Evolutionary conservation across 139 green algal species (phyloP), one percentile per base, ranked within the genome.

Genomic region (Desmodesmus armatus): DNA sequence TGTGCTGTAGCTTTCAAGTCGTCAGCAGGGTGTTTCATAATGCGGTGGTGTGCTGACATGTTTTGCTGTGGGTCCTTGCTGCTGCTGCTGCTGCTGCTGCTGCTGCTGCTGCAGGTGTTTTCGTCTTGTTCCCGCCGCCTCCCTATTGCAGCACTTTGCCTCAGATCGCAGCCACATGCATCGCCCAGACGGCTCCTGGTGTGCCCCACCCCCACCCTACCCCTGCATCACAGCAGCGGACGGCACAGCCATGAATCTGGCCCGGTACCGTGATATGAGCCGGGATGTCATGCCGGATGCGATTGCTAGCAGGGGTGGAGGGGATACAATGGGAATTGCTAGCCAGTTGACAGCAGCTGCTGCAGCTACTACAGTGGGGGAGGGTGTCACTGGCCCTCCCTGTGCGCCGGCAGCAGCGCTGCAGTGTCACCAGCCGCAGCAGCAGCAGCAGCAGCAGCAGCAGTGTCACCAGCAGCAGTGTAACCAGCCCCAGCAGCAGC

Each of bases 81-180:
- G 55, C 2, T 9, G 37, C 27, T 76, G 9, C n/a, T 53, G 35
- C 37, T 35, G 33, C 60, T n/a, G n/a, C 3, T 65, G 43, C 39
- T 41, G 25, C 1, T 49, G 49, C 31, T 6, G 0, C 13, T 53
- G 67, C 89, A 93, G 89, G 79, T 69, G 58, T 31, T 92, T 84
- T 63, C 78, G 88, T 0, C 29, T 91, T 3, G 78, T 93, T 11
- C 71, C 85, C 5, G 87, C 78, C 25, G 40, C 55, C 2, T 9
- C 51, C 3, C 89, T 87, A 33, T 40, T 89, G 27, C 63, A 67
- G 5, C 78, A 89, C 60, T 93, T 93, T 72, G 82, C 88, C 2
- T 89, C 80, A 6, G 88, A 93, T 79, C 78, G 90, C 31, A 85
- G 80, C 17, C 90, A 93, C 84, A 93, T 93, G 90, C 67, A 77